A percentile compares a stretch with the other conserved stretches of the same genome.
phyloP scores from a whole-genome alignment of 805 yeast genomes.

The Kregervanrija pseudodelftensis region DNA sequence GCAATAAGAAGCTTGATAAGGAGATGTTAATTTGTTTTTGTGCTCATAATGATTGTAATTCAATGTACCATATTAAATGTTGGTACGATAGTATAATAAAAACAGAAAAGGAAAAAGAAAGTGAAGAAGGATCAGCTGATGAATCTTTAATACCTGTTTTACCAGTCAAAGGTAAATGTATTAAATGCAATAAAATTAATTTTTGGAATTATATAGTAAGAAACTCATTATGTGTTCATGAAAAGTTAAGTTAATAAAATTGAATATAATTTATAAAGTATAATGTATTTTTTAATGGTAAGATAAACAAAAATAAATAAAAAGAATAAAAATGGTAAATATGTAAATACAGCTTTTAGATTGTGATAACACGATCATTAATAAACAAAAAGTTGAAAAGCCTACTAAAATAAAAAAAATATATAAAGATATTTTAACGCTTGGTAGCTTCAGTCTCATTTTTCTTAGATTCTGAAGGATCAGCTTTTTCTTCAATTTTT shows the following conservation, averaged over 20 bases:
- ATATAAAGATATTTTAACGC: conserved; percentile 11
- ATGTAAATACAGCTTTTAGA: background rate
- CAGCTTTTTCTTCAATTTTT: conserved; percentile 11
- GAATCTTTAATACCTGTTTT: conserved; percentile 12
- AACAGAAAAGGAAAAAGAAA: conserved; percentile 2
- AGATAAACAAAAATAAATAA: background rate
- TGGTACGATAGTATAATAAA: conserved; percentile 17
- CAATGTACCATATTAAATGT: conserved; percentile 31
- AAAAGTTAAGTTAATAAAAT: background rate
- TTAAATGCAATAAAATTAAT: conserved; percentile 16
- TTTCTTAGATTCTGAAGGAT: conserved; percentile 18
- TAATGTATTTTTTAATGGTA: background rate
- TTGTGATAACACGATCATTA: too few species aligned
- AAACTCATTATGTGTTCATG: conserved; percentile 13
- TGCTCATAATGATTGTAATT: conserved; percentile 19
- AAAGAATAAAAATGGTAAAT: background rate
- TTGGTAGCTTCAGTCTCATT: conserved; percentile 24
- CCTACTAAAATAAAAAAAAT: too few species aligned
- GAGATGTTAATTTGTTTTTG: conserved; percentile 21
- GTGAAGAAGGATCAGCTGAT: background rate
- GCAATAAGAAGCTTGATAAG: conserved; percentile 5
- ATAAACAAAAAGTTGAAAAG: too few species aligned
- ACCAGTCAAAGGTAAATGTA: conserved; percentile 23
- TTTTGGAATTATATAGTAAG: conserved; percentile 25
- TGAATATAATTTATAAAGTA: background rate